Conservation (phyloP, 495 filamentous ascomycete genomes). For the Penicillium alfredii region DNA sequence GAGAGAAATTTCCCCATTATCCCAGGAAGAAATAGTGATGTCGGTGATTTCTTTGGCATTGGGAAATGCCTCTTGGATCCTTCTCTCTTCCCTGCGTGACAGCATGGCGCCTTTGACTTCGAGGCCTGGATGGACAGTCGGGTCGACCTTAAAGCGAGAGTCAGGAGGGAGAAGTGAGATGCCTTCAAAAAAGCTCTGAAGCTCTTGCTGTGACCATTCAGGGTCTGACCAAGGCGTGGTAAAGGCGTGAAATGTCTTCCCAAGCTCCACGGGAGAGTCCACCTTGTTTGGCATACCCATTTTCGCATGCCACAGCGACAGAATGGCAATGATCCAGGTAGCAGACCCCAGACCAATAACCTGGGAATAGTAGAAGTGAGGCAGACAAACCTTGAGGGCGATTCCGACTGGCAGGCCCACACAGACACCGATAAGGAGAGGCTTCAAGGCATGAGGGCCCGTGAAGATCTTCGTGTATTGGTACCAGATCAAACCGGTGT, state of each 20-base stretch:
- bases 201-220: slow-evolving; percentile 47
- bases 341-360: slow-evolving; percentile 46
- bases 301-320: slow-evolving; percentile 40
- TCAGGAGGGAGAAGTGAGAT: slow-evolving; percentile 24
- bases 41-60: slow-evolving; percentile 35
- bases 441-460: slow-evolving; percentile 48
- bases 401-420: slow-evolving; percentile 47
- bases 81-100: slow-evolving; percentile 27
- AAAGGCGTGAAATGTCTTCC: slow-evolving; percentile 38
- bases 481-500: slow-evolving; percentile 54
- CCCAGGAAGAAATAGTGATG: slow-evolving; percentile 35
- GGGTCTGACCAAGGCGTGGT: slow-evolving; percentile 41
- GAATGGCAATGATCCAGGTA: slow-evolving; percentile 50
- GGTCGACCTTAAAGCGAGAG: slow-evolving; percentile 31
- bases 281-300: slow-evolving; percentile 41
- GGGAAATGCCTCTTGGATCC: slow-evolving; percentile 43
- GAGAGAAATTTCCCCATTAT: slow-evolving; percentile 36
- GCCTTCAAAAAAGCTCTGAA: slow-evolving; percentile 42
- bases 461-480: slow-evolving; percentile 58
- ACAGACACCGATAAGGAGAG: slow-evolving; percentile 40
- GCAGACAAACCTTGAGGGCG: slow-evolving; percentile 30
- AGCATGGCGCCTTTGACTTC: slow-evolving; percentile 42
- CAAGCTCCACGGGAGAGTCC: slow-evolving; percentile 33
- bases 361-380: slow-evolving; percentile 40
- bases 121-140: slow-evolving; percentile 41